phyloP scores from a whole-genome alignment of 768 basidiomycete species.

The Boletus fagicola region DNA sequence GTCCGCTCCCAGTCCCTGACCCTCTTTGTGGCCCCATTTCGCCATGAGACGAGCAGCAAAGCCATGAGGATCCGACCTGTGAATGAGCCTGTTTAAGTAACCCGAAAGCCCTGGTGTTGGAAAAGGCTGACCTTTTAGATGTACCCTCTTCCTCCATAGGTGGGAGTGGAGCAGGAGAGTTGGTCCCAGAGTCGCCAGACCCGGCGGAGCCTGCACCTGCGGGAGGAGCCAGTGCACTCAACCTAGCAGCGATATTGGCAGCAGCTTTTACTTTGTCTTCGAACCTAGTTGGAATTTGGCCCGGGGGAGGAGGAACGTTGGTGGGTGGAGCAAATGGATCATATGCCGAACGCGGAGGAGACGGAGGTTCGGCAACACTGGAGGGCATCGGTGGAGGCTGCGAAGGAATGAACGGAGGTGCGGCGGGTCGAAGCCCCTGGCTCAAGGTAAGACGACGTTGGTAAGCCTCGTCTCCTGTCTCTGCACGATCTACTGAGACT shows the following conservation, averaged over 20 bases:
- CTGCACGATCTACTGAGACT: conserved; percentile 20
- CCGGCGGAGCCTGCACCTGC: conserved; percentile 23
- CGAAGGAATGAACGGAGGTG: conserved; percentile 29
- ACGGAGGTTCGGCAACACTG: conserved; percentile 28
- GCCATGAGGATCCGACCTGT: conserved; percentile 59
- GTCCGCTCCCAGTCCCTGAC: conserved; percentile 85
- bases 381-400: conserved; percentile 25
- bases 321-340: conserved; percentile 68
- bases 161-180: conserved; percentile 28
- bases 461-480: conserved; percentile 70
- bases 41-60: conserved; percentile 91
- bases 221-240: conserved; percentile 52
- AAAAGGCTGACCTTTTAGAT: conserved; percentile 14
- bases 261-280: conserved; percentile 75
- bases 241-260: conserved; percentile 76
- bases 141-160: conserved; percentile 33
- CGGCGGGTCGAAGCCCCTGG: conserved; percentile 33
- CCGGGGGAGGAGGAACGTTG: conserved; percentile 59
- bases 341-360: conserved; percentile 58
- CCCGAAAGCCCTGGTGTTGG: not conserved
- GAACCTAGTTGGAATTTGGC: conserved; percentile 41
- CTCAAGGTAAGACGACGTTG: conserved; percentile 61
- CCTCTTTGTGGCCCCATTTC: conserved; percentile 95
- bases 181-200: conserved; percentile 25
- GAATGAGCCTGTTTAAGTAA: not conserved